Percentiles rank a stretch among this genome's conserved stretches.
phyloP scores from a whole-genome alignment of 441 rosid species.

The Gossypium aridum region DNA sequence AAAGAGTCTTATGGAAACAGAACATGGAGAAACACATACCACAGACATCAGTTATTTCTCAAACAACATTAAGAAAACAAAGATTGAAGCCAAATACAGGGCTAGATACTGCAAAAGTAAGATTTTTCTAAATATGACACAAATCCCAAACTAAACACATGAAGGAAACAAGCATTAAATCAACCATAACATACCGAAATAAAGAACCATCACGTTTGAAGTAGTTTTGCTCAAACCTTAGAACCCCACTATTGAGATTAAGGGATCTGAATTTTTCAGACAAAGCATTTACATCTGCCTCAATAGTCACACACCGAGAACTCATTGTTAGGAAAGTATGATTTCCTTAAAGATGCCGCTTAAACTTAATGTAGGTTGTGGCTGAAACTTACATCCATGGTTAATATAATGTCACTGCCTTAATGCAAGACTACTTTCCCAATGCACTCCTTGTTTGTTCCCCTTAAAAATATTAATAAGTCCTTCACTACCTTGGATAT shows the following conservation, averaged over 20 bases:
- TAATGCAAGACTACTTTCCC: neutral
- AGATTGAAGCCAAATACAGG: neutral
- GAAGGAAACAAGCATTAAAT: neutral
- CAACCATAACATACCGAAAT: neutral
- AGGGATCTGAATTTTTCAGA: neutral
- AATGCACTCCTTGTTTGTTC: neutral
- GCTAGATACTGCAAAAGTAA: neutral
- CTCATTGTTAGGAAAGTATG: neutral
- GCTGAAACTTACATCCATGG: neutral
- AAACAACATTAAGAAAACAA: neutral
- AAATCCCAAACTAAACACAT: neutral
- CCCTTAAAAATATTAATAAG: neutral
- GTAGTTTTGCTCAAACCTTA: constrained; percentile 2
- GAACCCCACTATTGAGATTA: neutral
- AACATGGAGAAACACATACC: neutral
- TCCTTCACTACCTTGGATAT: neutral
- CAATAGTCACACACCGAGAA: neutral
- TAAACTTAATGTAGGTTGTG: neutral
- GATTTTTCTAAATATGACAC: neutral
- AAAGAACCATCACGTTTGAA: neutral
- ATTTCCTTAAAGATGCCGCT: neutral
- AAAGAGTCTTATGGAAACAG: neutral
- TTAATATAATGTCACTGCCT: neutral
- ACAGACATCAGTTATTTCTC: neutral
- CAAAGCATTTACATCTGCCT: neutral